Conservation (phyloP, 345 rosid species). For the Fremontodendron californicum region DNA sequence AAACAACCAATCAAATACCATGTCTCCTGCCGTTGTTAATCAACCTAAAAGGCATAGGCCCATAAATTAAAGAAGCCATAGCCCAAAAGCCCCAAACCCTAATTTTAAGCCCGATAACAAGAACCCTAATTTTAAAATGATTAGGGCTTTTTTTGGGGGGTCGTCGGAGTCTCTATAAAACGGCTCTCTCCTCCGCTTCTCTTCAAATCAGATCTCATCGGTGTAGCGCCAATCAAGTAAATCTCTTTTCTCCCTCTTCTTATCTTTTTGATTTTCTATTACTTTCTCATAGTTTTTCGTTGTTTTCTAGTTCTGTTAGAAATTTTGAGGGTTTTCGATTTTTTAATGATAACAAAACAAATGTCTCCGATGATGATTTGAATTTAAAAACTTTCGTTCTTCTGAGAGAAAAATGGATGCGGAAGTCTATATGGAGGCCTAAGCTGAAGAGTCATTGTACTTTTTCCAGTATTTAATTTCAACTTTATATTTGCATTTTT, state of each 20-base stretch:
- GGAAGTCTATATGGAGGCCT: conserved; percentile 46
- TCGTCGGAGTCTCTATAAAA: not conserved
- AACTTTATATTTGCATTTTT: not conserved
- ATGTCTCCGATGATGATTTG: conserved; percentile 42
- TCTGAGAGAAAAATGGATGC: conserved; percentile 35
- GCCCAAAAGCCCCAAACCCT: too few relatives aligned
- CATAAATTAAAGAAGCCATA: too few relatives aligned
- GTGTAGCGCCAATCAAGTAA: not conserved
- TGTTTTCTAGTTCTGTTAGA: too few relatives aligned
- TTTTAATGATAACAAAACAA: not conserved
- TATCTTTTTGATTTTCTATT: not conserved
- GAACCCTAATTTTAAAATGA: too few relatives aligned
- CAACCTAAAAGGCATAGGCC: too few relatives aligned
- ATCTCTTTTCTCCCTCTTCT: not conserved
- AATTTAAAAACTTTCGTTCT: conserved; percentile 46
- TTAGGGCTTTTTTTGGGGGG: not conserved
- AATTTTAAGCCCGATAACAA: too few relatives aligned
- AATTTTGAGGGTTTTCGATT: not conserved
- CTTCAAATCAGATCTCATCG: not conserved
- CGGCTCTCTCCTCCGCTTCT: not conserved
- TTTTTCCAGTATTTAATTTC: not conserved
- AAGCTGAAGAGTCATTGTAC: conserved; percentile 47
- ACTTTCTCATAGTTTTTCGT: not conserved
- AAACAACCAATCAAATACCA: too few relatives aligned
- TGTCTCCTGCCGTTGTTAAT: too few relatives aligned